Conservation (phyloP, 257 asterid species). For the Penstemon newberryi region DNA sequence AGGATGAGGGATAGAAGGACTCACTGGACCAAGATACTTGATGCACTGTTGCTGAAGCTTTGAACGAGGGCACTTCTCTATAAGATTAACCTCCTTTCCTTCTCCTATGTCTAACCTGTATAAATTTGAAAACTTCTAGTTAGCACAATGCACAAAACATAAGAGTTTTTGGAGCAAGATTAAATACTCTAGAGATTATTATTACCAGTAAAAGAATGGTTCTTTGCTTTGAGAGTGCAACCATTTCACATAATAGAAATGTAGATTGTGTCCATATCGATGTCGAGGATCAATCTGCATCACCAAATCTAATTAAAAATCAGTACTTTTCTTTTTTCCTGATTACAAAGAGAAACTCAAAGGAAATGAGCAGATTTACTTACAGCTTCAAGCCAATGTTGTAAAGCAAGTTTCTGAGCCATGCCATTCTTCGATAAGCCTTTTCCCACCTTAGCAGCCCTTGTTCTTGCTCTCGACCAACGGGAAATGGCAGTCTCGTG, state of each 20-base stretch:
- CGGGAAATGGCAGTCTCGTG: conserved; percentile 89
- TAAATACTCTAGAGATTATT: conserved; percentile 18
- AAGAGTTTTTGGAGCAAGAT: not conserved
- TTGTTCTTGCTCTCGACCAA: conserved; percentile 91
- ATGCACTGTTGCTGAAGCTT: conserved; percentile 98
- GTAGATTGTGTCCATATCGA: conserved; percentile 94
- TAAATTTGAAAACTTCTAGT: conserved; percentile 14
- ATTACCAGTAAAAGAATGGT: conserved; percentile 96
- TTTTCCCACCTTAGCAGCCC: conserved; percentile 98
- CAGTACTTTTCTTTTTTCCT: conserved; percentile 13
- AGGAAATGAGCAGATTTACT: conserved; percentile 28
- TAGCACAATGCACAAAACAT: conserved; percentile 7
- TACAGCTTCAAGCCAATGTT: conserved; percentile 98
- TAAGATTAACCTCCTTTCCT: conserved; percentile 78
- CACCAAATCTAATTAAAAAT: conserved; percentile 20
- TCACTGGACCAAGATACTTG: conserved; percentile 91
- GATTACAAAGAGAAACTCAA: not conserved
- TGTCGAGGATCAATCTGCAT: conserved; percentile 93
- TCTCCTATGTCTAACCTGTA: conserved; percentile 93
- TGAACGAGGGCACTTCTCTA: conserved; percentile 72
- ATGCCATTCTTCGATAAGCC: conserved; percentile 81
- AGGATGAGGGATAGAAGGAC: conserved; percentile 24
- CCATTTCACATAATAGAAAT: conserved; percentile 83
- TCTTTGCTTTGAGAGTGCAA: conserved; percentile 81
- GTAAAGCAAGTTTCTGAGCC: conserved; percentile 91